Evolutionary conservation across 1,139 yeast genomes (phyloP).

Genomic region (Komagataea norvegica): DNA sequence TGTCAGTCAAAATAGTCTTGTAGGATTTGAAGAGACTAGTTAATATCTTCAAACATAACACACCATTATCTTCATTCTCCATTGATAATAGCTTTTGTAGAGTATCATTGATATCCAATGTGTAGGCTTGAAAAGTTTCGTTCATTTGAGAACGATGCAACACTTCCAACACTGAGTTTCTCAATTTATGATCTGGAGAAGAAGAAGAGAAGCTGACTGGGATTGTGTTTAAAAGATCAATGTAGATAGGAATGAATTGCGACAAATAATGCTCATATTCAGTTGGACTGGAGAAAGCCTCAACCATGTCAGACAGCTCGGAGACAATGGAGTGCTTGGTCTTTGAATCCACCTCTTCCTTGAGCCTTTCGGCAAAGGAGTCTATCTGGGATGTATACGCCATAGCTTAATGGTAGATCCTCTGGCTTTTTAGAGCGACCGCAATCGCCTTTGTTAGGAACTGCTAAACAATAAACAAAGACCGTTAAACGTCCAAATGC

Average conservation of each 20-base stretch:
- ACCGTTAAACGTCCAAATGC: no score
- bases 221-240: conserved; percentile 55
- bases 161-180: conserved; percentile 74
- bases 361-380: conserved; percentile 31
- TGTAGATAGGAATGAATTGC: conserved; percentile 57
- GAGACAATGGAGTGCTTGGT: conserved; percentile 63
- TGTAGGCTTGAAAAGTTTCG: conserved; percentile 74
- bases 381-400: conserved; percentile 39
- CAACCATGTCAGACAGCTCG: conserved; percentile 82
- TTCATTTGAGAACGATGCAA: conserved; percentile 79
- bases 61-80: conserved; percentile 96
- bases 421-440: neutral
- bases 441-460: conserved; percentile 1
- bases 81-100: conserved; percentile 55
- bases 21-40: conserved; percentile 88
- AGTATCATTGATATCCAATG: conserved; percentile 55
- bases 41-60: conserved; percentile 81
- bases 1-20: conserved; percentile 60
- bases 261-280: conserved; percentile 72
- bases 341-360: conserved; percentile 42
- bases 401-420: conserved; percentile 28
- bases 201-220: conserved; percentile 66
- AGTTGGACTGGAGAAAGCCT: conserved; percentile 70
- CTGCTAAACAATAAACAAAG: neutral
- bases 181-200: conserved; percentile 66